These are phyloP conservation scores for Fusarium fracticaudum DNA, from an alignment of 2,329 filamentous ascomycete genomes.

Conservation along the genomic window DNA sequence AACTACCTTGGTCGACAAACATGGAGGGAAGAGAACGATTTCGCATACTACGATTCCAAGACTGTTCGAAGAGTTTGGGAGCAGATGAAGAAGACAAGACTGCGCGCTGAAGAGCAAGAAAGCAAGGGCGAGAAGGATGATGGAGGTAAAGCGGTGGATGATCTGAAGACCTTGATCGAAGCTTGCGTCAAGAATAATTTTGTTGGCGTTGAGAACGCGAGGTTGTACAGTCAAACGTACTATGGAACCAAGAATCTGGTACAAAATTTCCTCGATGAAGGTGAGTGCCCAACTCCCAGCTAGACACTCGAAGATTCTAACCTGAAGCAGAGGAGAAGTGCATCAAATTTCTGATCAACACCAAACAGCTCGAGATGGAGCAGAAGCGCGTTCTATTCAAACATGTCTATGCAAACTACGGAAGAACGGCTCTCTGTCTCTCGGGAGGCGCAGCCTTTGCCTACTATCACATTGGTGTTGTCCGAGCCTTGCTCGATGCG, in stretches of 20 bases:
- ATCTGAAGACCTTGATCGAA: slow-evolving; percentile 81
- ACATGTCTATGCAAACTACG: slow-evolving; percentile 88
- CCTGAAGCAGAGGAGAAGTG: slow-evolving; percentile 66
- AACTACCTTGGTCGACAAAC: slow-evolving; percentile 79
- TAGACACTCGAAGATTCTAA: slow-evolving; percentile 15
- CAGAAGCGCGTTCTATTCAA: slow-evolving; percentile 87
- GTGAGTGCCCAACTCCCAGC: slow-evolving; percentile 51
- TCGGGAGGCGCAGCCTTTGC: slow-evolving; percentile 95
- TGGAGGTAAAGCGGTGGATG: slow-evolving; percentile 69
- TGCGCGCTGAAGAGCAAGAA: slow-evolving; percentile 65
- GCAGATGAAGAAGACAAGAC: slow-evolving; percentile 74
- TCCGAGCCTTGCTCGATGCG: slow-evolving; percentile 88
- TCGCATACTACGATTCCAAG: slow-evolving; percentile 86
- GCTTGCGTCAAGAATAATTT: slow-evolving; percentile 98
- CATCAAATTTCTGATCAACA: slow-evolving; percentile 74
- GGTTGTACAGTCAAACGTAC: slow-evolving; percentile 97
- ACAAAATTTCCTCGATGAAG: slow-evolving; percentile 88
- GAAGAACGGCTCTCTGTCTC: slow-evolving; percentile 89
- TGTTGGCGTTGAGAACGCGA: slow-evolving; percentile 90
- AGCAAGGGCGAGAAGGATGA: slow-evolving; percentile 50
- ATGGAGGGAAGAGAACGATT: slow-evolving; percentile 83
- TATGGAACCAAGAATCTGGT: slow-evolving; percentile 96
- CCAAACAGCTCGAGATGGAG: slow-evolving; percentile 72
- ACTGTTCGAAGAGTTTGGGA: slow-evolving; percentile 81
- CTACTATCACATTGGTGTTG: slow-evolving; percentile 95